Base-by-base conservation (phyloP, 129 eudicot species). In the Lactuca saligna region DNA sequence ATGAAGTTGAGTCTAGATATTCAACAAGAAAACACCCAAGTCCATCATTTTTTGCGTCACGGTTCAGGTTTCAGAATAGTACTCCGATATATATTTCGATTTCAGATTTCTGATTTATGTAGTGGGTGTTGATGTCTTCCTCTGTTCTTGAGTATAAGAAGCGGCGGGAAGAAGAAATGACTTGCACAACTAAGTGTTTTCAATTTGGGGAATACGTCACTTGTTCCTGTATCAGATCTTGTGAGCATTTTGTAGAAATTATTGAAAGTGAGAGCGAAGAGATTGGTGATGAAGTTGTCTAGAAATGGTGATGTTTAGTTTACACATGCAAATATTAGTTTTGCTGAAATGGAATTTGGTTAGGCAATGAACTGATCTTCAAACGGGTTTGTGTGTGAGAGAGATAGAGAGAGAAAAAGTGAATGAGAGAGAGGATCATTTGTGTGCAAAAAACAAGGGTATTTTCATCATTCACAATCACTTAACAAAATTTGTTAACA, bases 81-180 rank as follows among this genome's bases (percentile, higher is more conserved):
- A 20, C 25, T 20, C 25, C 25, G 1, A 20, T 20, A 20, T 20
- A 20, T 20, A 20, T 20, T 20, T 20, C 25, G 25, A 20, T 20
- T 20, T 20, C 25, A 0, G 25, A 20, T 20, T 20, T 20, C 25
- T 20, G 25, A 20, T 20, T 20, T 20, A 20, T 20, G 25, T 20
- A 20, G 1, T 20, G 25, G 25, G 25, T 20, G 25, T 20, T 20
- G 25, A 20, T 20, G 0, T 20, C 25, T 20, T 20, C 25, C 25
- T 20, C 25, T 20, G 1, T 20, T 20, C 0, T 20, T 20, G 84
- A 90, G 94, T 76, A 90, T 94, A 0, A 94, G 97, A 8, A 86
- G 94, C 68, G 94, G 94, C n/a, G 97, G 97, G 72, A 90, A 90
- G 97, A 90, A 90, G 73, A 90, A 84, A 61, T 91, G 88, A 37